These are phyloP conservation scores for Pancytospora epiphaga DNA, from an alignment of 371 early-diverging fungal genomes.

Conservation along the genomic window DNA sequence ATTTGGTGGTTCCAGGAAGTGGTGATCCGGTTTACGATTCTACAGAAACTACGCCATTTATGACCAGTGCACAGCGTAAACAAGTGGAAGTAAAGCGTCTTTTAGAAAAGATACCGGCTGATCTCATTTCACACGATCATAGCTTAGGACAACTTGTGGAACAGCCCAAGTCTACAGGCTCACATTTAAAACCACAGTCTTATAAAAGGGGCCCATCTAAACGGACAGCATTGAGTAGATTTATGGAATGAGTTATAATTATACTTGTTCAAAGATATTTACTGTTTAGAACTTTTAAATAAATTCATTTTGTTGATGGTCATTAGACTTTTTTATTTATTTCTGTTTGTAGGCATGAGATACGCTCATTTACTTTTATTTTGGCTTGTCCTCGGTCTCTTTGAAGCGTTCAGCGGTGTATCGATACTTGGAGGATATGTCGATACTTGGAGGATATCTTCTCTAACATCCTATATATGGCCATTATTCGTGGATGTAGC, in stretches of 20 bases:
- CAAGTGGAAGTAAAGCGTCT: constrained; percentile 78
- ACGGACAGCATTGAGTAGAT: background rate
- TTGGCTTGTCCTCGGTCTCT: too few relatives aligned
- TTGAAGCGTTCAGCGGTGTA: too few relatives aligned
- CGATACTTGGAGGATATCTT: too few relatives aligned
- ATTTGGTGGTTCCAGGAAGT: constrained; percentile 77
- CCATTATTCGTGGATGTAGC: too few relatives aligned
- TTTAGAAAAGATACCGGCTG: constrained; percentile 70
- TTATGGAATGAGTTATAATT: background rate
- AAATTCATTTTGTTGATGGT: too few relatives aligned
- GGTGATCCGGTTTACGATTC: constrained; percentile 92
- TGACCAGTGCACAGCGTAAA: constrained; percentile 74
- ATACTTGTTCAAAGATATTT: too few relatives aligned
- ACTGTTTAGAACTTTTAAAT: too few relatives aligned
- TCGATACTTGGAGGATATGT: too few relatives aligned
- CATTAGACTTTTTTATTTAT: too few relatives aligned
- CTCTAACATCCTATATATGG: too few relatives aligned
- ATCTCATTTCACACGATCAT: constrained; percentile 35
- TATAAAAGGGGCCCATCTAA: background rate
- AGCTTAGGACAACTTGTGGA: background rate
- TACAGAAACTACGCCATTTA: constrained; percentile 80
- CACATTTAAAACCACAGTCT: background rate
- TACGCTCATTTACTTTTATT: too few relatives aligned
- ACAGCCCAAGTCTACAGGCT: background rate
- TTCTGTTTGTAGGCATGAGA: too few relatives aligned